These are phyloP conservation scores for Termitomyces sp. DNA, from an alignment of 768 basidiomycete species.

Conservation along the genomic window DNA sequence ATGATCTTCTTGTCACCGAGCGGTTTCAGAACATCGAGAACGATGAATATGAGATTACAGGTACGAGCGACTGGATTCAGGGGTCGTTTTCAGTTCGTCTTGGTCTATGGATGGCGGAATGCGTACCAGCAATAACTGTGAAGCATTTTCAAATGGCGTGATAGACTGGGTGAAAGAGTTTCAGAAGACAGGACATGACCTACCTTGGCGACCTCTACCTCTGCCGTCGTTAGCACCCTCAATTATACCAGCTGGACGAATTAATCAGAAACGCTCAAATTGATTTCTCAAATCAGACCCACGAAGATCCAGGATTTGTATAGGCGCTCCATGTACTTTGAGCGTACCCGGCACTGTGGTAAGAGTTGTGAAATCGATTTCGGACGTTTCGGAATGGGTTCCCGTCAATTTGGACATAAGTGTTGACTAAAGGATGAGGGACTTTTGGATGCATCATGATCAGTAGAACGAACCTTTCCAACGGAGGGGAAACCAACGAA, in stretches of 20 bases:
- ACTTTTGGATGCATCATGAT: background rate
- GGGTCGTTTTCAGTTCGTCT: conserved; percentile 10
- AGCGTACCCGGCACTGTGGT: conserved; percentile 95
- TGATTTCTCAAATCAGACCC: conserved; percentile 24
- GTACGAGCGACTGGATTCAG: conserved; percentile 82
- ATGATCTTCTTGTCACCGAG: conserved; percentile 92
- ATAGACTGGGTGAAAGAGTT: conserved; percentile 1
- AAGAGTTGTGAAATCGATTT: conserved; percentile 95
- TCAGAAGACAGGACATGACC: conserved; percentile 21
- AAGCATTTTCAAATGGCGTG: background rate
- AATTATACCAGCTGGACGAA: conserved; percentile 81
- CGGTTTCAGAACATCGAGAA: conserved; percentile 98
- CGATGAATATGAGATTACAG: conserved; percentile 97
- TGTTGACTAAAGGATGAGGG: conserved; percentile 58
- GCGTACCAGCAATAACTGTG: conserved; percentile 74
- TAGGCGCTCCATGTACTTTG: conserved; percentile 93
- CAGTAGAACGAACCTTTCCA: conserved; percentile 61
- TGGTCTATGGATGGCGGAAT: conserved; percentile 10
- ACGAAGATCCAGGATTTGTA: conserved; percentile 93
- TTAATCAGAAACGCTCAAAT: background rate
- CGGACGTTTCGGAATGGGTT: conserved; percentile 93
- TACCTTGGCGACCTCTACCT: conserved; percentile 92
- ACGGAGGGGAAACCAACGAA: conserved; percentile 94
- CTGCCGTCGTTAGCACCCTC: conserved; percentile 96
- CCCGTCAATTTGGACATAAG: conserved; percentile 96